Base-by-base conservation (phyloP, 768 basidiomycete species). In the Wakefieldia striispora region DNA sequence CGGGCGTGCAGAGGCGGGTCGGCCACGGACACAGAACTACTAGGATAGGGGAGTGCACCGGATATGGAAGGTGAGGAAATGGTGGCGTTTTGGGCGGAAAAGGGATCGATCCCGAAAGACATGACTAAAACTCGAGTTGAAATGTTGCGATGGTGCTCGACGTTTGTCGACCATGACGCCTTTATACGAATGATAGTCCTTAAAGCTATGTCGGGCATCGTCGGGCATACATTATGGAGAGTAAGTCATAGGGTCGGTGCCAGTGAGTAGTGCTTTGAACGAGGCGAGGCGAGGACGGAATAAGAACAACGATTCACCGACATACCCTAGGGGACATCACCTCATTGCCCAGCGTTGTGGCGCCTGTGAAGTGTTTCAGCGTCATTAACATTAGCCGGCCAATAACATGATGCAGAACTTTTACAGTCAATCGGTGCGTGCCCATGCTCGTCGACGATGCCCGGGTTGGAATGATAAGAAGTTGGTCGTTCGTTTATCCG, bases 31-130 rank as follows among this genome's bases (percentile, higher is more conserved):
- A 70, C 49, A 20, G 66, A 37, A 16, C 20, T 45, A 16, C 20
- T 45, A 0, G 79, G 75, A 56, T 80, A 82, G 24, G 84, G 84
- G 17, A 86, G 77, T 0, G 82, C 83, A 6, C 84, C 84, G 57
- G 79, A 81, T 49, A 84, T 66, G 40, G 84, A 84, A 40, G 82
- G 79, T 10, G 69, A 59, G 21, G 31, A 29, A 19, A 35, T 53
- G 16, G 63, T 50, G 24, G 60, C 55, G 23, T 53, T 49, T 31
- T 69, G 67, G 3, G 65, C 65, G 5, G 63, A 52, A 35, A 67
- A 67, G 16, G 65, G 65, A 33, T 67, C 48, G 12, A 45, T 55
- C 17, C 65, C 65, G 53, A 69, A 33, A 7, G 33, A 69, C 44
- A 66, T 55, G 49, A 29, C 6, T 29, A 29, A 5, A 16, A 33